Evolutionary conservation across 306 rosid genomes (phyloP).

Genomic region (Hippophae gyantsensis): DNA sequence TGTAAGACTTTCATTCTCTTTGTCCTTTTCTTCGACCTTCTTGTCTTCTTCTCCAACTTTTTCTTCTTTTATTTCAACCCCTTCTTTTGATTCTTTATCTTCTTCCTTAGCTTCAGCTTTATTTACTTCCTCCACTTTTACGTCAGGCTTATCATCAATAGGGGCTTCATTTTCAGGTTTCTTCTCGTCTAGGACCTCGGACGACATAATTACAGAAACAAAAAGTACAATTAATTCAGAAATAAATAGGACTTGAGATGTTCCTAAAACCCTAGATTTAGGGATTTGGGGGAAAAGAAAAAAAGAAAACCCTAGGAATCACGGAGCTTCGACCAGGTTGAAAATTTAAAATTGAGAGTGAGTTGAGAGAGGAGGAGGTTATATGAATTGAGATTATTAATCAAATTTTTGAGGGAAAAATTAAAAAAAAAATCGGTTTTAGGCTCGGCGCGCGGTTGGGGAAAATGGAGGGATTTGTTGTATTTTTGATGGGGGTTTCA

Average conservation of each 20-base stretch:
- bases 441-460: no score
- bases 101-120: background rate
- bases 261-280: constrained; percentile 27
- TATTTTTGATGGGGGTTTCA: constrained; percentile 10
- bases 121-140: background rate
- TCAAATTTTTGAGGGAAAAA: no score
- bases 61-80: background rate
- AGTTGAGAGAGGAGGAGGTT: background rate
- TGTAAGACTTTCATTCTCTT: background rate
- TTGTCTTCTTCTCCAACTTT: constrained; percentile 7
- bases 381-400: background rate
- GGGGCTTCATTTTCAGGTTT: constrained; percentile 34
- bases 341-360: background rate
- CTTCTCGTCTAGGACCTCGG: constrained; percentile 62
- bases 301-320: constrained; percentile 29
- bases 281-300: background rate
- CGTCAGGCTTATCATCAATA: constrained; percentile 15
- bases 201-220: constrained; percentile 37
- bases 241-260: background rate
- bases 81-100: background rate
- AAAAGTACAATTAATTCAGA: background rate
- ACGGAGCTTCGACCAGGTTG: background rate
- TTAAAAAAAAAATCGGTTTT: no score
- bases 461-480: no score
- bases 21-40: background rate